Percentiles rank a stretch among this genome's conserved stretches.
These are phyloP conservation scores for Viola pubescens DNA, from an alignment of 441 rosid species.

Conservation along the genomic window DNA sequence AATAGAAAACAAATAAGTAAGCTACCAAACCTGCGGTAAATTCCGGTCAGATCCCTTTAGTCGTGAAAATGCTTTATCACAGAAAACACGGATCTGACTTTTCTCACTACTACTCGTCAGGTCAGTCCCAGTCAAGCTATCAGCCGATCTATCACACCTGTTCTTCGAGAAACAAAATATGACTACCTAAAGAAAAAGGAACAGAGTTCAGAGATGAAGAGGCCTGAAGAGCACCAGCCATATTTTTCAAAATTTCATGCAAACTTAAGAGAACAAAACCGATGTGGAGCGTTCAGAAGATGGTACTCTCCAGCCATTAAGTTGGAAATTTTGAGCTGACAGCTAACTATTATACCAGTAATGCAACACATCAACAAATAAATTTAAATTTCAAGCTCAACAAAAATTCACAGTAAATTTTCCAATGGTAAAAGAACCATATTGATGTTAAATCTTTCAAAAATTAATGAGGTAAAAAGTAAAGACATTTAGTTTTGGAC, in stretches of 20 bases:
- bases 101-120: slow-evolving; percentile 84
- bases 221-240: background rate
- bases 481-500: background rate
- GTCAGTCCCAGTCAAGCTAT: slow-evolving; percentile 60
- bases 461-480: background rate
- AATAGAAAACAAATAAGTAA: slow-evolving; percentile 15
- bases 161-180: slow-evolving; percentile 97
- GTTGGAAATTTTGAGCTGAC: no score
- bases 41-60: slow-evolving; percentile 92
- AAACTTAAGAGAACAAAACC: background rate
- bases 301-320: no score
- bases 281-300: no score
- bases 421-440: background rate
- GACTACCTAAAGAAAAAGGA: slow-evolving; percentile 49
- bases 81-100: slow-evolving; percentile 81
- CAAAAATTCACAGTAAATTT: background rate
- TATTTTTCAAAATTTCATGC: background rate
- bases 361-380: no score
- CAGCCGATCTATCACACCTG: slow-evolving; percentile 89
- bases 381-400: background rate
- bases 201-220: slow-evolving; percentile 15
- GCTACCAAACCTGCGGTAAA: slow-evolving; percentile 82
- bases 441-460: background rate
- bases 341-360: no score
- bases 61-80: slow-evolving; percentile 95